These are phyloP conservation scores for Saitozyma sp. DNA, from an alignment of 768 basidiomycete genomes.

Conservation along the genomic window DNA sequence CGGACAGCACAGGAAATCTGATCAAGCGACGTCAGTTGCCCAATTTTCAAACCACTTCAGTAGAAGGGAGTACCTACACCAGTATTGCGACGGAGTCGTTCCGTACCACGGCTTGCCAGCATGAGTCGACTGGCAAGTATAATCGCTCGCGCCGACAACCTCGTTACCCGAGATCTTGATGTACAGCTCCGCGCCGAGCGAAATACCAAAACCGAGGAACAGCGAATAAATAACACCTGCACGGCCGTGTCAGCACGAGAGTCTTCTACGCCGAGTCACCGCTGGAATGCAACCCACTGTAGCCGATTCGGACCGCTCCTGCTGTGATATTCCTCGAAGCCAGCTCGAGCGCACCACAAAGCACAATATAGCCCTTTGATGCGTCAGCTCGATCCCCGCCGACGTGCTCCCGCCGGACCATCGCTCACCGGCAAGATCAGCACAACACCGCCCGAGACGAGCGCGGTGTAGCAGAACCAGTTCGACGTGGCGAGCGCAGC, in stretches of 20 bases:
- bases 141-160: constrained; percentile 57
- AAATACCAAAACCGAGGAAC: constrained; percentile 65
- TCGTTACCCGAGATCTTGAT: constrained; percentile 59
- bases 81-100: constrained; percentile 66
- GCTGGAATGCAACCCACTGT: constrained; percentile 53
- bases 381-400: constrained; percentile 4
- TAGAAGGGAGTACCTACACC: constrained; percentile 60
- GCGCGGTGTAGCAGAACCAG: constrained; percentile 77
- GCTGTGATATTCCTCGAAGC: constrained; percentile 77
- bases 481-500: constrained; percentile 69
- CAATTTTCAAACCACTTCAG: not conserved
- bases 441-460: constrained; percentile 74
- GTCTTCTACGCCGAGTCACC: not conserved
- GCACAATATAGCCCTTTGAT: constrained; percentile 50
- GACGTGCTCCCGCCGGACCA: not conserved
- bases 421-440: constrained; percentile 72
- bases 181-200: constrained; percentile 73
- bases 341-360: constrained; percentile 69
- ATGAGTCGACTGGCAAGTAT: constrained; percentile 64
- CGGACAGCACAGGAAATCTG: constrained; percentile 53
- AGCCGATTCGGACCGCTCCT: constrained; percentile 80
- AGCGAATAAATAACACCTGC: constrained; percentile 63
- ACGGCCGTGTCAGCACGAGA: not conserved
- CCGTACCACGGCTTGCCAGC: constrained; percentile 70
- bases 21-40: too few species aligned